A percentile compares a stretch with the other conserved stretches of the same genome.
Evolutionary conservation across 2,329 filamentous ascomycete species (phyloP).

Genomic region (Aspergillus pseudonomiae): DNA sequence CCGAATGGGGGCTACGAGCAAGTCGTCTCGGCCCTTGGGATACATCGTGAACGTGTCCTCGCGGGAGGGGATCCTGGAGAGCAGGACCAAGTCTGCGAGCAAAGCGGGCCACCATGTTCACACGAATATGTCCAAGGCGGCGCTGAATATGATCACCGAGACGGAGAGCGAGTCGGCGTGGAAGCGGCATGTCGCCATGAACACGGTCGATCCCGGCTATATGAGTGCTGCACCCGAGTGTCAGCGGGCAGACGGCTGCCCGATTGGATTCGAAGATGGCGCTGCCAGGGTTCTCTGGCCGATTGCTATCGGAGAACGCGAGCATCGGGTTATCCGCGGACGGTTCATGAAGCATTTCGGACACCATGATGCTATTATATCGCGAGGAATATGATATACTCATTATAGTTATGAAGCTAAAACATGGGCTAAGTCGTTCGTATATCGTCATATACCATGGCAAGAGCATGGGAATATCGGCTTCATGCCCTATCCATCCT

Average conservation of each 20-base stretch:
- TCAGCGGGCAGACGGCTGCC: slow-evolving; percentile 31
- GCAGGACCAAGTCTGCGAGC: slow-evolving; percentile 11
- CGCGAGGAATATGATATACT: not conserved
- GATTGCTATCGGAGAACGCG: slow-evolving; percentile 29
- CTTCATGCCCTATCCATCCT: slow-evolving; percentile 1
- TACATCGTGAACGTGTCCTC: slow-evolving; percentile 40
- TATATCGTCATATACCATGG: not conserved
- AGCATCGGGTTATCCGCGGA: slow-evolving; percentile 19
- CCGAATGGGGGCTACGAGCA: slow-evolving; percentile 24
- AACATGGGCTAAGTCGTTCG: not conserved
- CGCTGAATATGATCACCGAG: slow-evolving; percentile 47
- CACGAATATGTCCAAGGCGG: slow-evolving; percentile 47
- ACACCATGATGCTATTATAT: not conserved
- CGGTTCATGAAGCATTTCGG: slow-evolving; percentile 30
- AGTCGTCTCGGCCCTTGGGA: slow-evolving; percentile 6
- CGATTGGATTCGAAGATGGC: slow-evolving; percentile 44
- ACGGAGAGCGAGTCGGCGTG: slow-evolving; percentile 38
- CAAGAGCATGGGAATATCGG: not conserved
- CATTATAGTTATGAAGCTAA: not conserved
- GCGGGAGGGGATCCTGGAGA: slow-evolving; percentile 41
- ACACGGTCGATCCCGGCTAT: slow-evolving; percentile 44
- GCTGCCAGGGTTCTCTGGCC: slow-evolving; percentile 42
- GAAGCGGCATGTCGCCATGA: slow-evolving; percentile 39
- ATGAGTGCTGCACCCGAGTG: slow-evolving; percentile 42
- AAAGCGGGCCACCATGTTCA: slow-evolving; percentile 42